Evolutionary conservation across 257 asterid genomes (phyloP).

Genomic region (Parsonsia alboflavescens): DNA sequence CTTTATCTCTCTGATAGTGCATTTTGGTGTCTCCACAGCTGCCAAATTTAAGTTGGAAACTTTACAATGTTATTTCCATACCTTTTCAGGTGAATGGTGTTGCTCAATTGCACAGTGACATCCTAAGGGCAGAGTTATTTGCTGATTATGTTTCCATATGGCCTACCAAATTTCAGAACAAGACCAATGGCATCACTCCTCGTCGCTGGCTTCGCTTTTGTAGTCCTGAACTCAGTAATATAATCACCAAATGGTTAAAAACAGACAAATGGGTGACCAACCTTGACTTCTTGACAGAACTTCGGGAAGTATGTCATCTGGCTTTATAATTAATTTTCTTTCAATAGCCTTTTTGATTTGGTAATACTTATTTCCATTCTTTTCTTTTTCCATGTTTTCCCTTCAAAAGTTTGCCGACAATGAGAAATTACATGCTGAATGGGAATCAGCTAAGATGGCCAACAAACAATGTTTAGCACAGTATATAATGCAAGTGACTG

Average conservation of each 20-base stretch:
- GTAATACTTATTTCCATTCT: conserved; percentile 6
- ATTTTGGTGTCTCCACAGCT: background rate
- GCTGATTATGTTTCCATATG: conserved; percentile 91
- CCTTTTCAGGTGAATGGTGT: conserved; percentile 90
- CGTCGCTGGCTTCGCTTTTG: conserved; percentile 96
- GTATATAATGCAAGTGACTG: conserved; percentile 68
- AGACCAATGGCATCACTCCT: conserved; percentile 98
- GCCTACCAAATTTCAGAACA: conserved; percentile 95
- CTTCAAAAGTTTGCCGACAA: conserved; percentile 69
- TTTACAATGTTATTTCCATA: conserved; percentile 14
- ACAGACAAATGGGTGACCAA: conserved; percentile 92
- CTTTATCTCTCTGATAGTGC: background rate
- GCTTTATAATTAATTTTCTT: background rate
- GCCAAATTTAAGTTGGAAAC: background rate
- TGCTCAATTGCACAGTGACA: conserved; percentile 96
- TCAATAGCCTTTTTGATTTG: background rate
- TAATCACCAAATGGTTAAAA: conserved; percentile 94
- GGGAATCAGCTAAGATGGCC: conserved; percentile 94
- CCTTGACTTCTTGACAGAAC: conserved; percentile 73
- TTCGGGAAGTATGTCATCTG: conserved; percentile 63
- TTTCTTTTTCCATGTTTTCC: conserved; percentile 8
- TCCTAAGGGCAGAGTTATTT: conserved; percentile 74
- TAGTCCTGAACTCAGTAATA: conserved; percentile 89
- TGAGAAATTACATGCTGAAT: conserved; percentile 66
- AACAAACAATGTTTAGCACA: conserved; percentile 85